phyloP scores from a whole-genome alignment of 139 green algal species.

The Closterium sp. region DNA sequence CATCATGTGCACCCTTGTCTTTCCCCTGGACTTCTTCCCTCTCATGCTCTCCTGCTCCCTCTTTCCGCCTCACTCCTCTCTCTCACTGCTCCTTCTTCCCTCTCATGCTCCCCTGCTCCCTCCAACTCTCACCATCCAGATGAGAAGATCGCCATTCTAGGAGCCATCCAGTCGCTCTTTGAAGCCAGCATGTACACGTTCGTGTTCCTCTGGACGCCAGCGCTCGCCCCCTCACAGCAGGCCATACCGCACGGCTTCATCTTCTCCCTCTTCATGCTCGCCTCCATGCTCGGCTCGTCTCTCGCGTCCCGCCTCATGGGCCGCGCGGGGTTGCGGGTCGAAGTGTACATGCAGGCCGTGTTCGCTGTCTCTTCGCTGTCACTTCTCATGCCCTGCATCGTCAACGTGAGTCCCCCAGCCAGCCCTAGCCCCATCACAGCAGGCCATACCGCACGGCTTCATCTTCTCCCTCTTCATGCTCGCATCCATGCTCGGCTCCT shows the following conservation, averaged over 20 bases:
- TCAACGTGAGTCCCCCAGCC: conserved; percentile 34
- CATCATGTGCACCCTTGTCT: conserved; percentile 32
- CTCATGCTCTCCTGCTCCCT: no score
- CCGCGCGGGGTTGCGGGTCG: conserved; percentile 17
- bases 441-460: conserved; percentile 92
- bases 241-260: conserved; percentile 93
- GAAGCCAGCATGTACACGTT: conserved; percentile 98
- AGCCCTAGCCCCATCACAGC: conserved; percentile 61
- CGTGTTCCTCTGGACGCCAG: conserved; percentile 81
- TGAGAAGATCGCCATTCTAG: conserved; percentile 74
- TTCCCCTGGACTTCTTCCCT: conserved; percentile 90
- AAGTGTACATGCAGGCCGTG: conserved; percentile 85
- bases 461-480: conserved; percentile 98
- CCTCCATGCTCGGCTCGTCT: conserved; percentile 74
- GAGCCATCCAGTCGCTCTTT: conserved; percentile 91
- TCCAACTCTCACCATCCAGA: conserved; percentile 28
- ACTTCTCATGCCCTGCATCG: conserved; percentile 60
- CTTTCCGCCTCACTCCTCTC: no score
- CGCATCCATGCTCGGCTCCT: conserved; percentile 74
- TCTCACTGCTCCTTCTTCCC: conserved; percentile 4
- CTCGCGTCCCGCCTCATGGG: conserved; percentile 61
- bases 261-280: conserved; percentile 94
- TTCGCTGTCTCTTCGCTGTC: conserved; percentile 65
- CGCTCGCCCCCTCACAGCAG: conserved; percentile 69
- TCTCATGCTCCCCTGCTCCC: conserved; percentile 5